Conservation (phyloP, 140 eudicot genomes). For the Bidens hawaiensis region DNA sequence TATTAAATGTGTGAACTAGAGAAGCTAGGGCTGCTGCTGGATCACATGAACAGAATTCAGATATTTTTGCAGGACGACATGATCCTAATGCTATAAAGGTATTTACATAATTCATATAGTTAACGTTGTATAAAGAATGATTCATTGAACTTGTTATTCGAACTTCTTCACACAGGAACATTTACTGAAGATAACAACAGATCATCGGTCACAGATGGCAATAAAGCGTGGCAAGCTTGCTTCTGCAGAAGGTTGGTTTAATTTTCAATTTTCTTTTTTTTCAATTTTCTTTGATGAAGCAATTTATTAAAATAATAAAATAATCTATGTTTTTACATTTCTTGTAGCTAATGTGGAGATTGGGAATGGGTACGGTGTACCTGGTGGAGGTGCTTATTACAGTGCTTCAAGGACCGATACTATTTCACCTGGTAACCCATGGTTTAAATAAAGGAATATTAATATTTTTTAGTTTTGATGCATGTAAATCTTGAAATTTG, state of each 20-base stretch:
- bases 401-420: slow-evolving; percentile 38
- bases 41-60: slow-evolving; percentile 50
- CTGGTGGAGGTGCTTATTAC: slow-evolving; percentile 91
- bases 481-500: not conserved
- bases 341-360: slow-evolving; percentile 66
- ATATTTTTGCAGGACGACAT: slow-evolving; percentile 52
- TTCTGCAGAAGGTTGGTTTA: slow-evolving; percentile 52
- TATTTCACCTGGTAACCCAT: slow-evolving; percentile 30
- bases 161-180: slow-evolving; percentile 54
- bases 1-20: slow-evolving; percentile 34
- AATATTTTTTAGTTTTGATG: too few species aligned
- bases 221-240: slow-evolving; percentile 70
- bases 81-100: too few species aligned
- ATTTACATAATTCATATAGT: not conserved
- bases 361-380: slow-evolving; percentile 97
- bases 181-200: slow-evolving; percentile 68
- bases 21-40: slow-evolving; percentile 62
- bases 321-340: slow-evolving; percentile 6
- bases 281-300: not conserved
- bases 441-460: not conserved
- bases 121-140: not conserved
- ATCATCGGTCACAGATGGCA: slow-evolving; percentile 82
- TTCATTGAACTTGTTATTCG: slow-evolving; percentile 16
- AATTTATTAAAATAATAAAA: not conserved
- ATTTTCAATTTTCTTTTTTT: too few species aligned